Evolutionary conservation across 495 filamentous ascomycete species (phyloP).

Genomic region (Podospora bellae-mahoneyi): DNA sequence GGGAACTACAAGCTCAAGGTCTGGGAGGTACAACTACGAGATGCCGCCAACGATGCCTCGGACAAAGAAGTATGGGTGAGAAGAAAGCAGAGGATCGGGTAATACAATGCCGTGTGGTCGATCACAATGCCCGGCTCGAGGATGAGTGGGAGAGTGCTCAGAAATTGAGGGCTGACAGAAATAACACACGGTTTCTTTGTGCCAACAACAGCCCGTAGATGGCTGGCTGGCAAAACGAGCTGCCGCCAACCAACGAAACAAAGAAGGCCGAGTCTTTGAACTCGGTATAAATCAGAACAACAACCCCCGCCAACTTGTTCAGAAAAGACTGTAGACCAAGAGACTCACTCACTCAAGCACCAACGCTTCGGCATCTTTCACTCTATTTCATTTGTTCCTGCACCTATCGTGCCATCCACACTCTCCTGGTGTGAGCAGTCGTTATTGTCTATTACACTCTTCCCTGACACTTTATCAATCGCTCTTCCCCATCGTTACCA

Average conservation of each 20-base stretch:
- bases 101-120: slow-evolving; percentile 8
- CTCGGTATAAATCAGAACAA: not conserved
- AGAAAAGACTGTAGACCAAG: not conserved
- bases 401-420: not conserved
- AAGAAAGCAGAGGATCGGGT: slow-evolving; percentile 44
- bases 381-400: not conserved
- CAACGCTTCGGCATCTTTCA: not conserved
- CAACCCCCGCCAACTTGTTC: not conserved
- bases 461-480: not conserved
- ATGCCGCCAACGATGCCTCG: slow-evolving; percentile 13
- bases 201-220: not conserved
- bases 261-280: not conserved
- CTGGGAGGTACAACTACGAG: slow-evolving; percentile 57
- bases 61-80: slow-evolving; percentile 58
- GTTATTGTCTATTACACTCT: not conserved
- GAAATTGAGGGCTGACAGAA: not conserved
- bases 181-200: not conserved
- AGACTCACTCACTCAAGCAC: not conserved
- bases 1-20: slow-evolving; percentile 56
- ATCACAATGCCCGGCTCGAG: not conserved
- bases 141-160: not conserved
- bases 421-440: not conserved
- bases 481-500: not conserved
- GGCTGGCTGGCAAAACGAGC: not conserved
- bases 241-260: not conserved